Evolutionary conservation across 2,329 filamentous ascomycete genomes (phyloP).

Genomic region (Cyanodermella asteris): DNA sequence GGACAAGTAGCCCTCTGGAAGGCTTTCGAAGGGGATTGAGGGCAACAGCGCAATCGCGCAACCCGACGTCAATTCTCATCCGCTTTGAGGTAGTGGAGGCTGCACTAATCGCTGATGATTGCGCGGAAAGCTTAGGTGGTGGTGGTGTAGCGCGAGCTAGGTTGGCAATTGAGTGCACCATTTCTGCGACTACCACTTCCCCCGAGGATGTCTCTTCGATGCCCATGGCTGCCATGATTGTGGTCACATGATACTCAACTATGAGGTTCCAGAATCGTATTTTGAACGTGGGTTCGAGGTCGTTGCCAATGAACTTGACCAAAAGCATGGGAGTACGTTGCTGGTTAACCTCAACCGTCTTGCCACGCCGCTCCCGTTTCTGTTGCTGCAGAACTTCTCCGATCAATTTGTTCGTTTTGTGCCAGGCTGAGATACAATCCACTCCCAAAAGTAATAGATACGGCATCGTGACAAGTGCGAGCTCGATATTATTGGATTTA

Average conservation of each 20-base stretch:
- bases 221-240: slow-evolving; percentile 57
- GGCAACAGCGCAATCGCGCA: slow-evolving; percentile 64
- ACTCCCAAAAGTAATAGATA: slow-evolving; percentile 62
- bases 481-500: slow-evolving; percentile 40
- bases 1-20: slow-evolving; percentile 56
- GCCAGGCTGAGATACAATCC: slow-evolving; percentile 33
- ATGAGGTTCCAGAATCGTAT: slow-evolving; percentile 66
- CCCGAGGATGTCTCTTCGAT: slow-evolving; percentile 44
- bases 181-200: slow-evolving; percentile 51
- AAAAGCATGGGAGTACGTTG: slow-evolving; percentile 44
- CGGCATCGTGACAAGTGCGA: slow-evolving; percentile 67
- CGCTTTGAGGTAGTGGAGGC: neutral
- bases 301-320: slow-evolving; percentile 76
- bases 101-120: slow-evolving; percentile 2
- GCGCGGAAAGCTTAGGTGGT: slow-evolving; percentile 22
- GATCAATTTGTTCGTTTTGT: slow-evolving; percentile 47
- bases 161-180: slow-evolving; percentile 62
- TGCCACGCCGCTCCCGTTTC: slow-evolving; percentile 12
- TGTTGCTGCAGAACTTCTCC: slow-evolving; percentile 30
- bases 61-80: slow-evolving; percentile 46
- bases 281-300: slow-evolving; percentile 79
- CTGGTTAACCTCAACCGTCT: slow-evolving; percentile 7
- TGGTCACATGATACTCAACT: slow-evolving; percentile 74
- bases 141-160: slow-evolving; percentile 26
- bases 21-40: slow-evolving; percentile 56